Conservation (phyloP, 768 basidiomycete species). For the Agaricus subrufescens region DNA sequence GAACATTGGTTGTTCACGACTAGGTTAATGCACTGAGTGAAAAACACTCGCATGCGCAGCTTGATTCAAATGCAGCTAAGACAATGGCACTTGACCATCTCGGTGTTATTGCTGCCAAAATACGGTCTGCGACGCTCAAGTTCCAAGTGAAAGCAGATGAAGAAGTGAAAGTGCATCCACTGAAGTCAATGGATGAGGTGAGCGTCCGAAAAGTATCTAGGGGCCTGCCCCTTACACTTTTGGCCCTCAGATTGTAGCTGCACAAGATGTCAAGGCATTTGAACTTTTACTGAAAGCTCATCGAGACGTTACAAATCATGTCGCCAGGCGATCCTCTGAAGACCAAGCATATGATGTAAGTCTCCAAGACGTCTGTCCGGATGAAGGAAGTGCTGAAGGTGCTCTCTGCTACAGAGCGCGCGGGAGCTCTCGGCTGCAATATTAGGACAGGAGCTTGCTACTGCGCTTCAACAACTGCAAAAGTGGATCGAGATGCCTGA, state of each 20-base stretch:
- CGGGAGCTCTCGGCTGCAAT: constrained; percentile 75
- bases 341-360: constrained; percentile 80
- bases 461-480: constrained; percentile 55
- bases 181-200: constrained; percentile 75
- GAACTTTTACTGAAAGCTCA: constrained; percentile 59
- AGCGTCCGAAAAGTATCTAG: constrained; percentile 1
- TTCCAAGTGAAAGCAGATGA: constrained; percentile 30
- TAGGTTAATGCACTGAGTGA: constrained; percentile 85
- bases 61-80: constrained; percentile 82
- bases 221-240: not conserved
- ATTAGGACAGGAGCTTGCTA: constrained; percentile 81
- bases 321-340: constrained; percentile 67
- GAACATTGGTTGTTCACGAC: not conserved
- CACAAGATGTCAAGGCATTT: constrained; percentile 44
- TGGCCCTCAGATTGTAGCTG: constrained; percentile 45
- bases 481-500: constrained; percentile 42
- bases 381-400: not conserved
- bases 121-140: constrained; percentile 56
- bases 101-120: constrained; percentile 83
- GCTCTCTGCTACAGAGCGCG: constrained; percentile 56
- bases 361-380: not conserved
- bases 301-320: constrained; percentile 59
- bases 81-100: constrained; percentile 90
- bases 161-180: constrained; percentile 26
- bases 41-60: constrained; percentile 57